A percentile compares a stretch with the other conserved stretches of the same genome.
These are phyloP conservation scores for Globisporangium rhizosaccharum DNA, from an alignment of 352 stramenopile genomes.

Conservation along the genomic window DNA sequence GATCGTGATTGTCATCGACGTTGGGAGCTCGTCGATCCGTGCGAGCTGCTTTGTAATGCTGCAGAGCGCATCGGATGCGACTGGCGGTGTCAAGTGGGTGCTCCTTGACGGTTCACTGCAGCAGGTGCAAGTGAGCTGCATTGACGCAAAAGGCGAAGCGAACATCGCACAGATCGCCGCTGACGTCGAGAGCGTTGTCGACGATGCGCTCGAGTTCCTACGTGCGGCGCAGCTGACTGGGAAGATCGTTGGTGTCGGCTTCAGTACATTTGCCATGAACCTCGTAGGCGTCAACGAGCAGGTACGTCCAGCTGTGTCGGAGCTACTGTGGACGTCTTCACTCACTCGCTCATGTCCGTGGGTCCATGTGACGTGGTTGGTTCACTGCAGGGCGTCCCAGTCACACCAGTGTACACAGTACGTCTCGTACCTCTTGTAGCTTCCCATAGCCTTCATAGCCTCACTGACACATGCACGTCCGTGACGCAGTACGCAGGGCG, in stretches of 20 bases:
- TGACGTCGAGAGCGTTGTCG: slow-evolving; percentile 48
- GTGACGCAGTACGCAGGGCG: slow-evolving; percentile 60
- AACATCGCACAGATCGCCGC: slow-evolving; percentile 34
- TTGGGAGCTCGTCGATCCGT: slow-evolving; percentile 92
- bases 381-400: slow-evolving; percentile 31
- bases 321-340: background rate
- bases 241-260: slow-evolving; percentile 75
- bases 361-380: background rate
- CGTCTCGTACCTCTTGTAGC: background rate
- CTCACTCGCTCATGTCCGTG: background rate
- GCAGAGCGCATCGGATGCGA: background rate
- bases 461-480: slow-evolving; percentile 2
- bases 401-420: slow-evolving; percentile 81
- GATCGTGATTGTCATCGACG: slow-evolving; percentile 81
- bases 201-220: slow-evolving; percentile 44
- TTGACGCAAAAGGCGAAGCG: slow-evolving; percentile 53
- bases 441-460: background rate
- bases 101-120: slow-evolving; percentile 61
- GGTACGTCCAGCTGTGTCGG: slow-evolving; percentile 10
- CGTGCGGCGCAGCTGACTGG: slow-evolving; percentile 31
- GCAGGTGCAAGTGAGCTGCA: slow-evolving; percentile 45
- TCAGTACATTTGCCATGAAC: slow-evolving; percentile 94
- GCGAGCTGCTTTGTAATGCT: slow-evolving; percentile 82
- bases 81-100: slow-evolving; percentile 36
- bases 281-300: slow-evolving; percentile 79